These are phyloP conservation scores for Luffa acutangula DNA, from an alignment of 306 rosid genomes.

Conservation along the genomic window DNA sequence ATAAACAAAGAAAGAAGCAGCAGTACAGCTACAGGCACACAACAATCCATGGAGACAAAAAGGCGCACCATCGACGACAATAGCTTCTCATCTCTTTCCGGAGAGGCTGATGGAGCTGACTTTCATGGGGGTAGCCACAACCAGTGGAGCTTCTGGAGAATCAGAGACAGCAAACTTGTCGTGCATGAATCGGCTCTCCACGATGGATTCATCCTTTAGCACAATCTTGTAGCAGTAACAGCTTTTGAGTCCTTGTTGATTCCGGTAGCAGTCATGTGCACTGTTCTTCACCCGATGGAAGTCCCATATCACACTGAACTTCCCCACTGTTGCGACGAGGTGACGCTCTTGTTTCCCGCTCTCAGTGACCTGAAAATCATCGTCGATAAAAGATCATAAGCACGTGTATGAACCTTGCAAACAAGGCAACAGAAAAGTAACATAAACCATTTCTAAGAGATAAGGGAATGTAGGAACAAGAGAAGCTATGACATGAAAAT, in stretches of 20 bases:
- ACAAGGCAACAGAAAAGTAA: neutral
- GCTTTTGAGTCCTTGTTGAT: conserved; percentile 92
- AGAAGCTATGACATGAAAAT: neutral
- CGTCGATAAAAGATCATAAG: neutral
- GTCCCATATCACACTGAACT: conserved; percentile 97
- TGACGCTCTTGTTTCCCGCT: conserved; percentile 94
- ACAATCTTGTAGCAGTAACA: conserved; percentile 88
- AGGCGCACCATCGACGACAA: neutral
- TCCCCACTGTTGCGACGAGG: conserved; percentile 85
- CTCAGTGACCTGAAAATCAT: conserved; percentile 64
- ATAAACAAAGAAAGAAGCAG: neutral
- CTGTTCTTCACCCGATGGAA: conserved; percentile 85
- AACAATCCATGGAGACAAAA: neutral
- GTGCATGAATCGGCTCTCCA: conserved; percentile 88
- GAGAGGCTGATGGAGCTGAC: conserved; percentile 87
- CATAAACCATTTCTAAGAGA: neutral
- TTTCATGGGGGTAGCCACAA: conserved; percentile 92
- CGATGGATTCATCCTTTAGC: conserved; percentile 79
- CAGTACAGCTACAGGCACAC: neutral
- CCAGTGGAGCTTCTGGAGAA: conserved; percentile 90
- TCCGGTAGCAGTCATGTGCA: conserved; percentile 71
- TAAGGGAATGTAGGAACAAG: neutral
- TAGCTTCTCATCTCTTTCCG: conserved; percentile 37
- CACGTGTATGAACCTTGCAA: neutral
- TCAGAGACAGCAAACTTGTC: conserved; percentile 65